Percentiles rank a stretch among this genome's conserved stretches.
These are phyloP conservation scores for Infundibulicybe gibba DNA, from an alignment of 768 basidiomycete species.

Conservation along the genomic window DNA sequence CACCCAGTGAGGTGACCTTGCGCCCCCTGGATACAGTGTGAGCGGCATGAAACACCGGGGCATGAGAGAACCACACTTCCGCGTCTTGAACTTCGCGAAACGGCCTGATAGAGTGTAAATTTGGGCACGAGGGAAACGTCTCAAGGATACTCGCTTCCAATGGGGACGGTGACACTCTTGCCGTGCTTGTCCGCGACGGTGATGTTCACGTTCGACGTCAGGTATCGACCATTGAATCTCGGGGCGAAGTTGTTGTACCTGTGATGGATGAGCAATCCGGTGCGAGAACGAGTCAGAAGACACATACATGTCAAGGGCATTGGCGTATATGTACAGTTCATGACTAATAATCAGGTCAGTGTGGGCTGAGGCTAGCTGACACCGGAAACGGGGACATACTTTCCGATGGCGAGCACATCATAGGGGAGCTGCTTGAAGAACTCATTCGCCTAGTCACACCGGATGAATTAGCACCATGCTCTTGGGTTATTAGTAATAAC, in stretches of 20 bases:
- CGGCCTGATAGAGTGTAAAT: conserved; percentile 32
- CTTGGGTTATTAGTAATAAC: conserved; percentile 6
- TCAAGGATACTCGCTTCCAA: conserved; percentile 25
- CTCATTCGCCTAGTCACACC: conserved; percentile 54
- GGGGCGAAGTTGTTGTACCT: conserved; percentile 68
- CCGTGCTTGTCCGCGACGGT: conserved; percentile 50
- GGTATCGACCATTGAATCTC: conserved; percentile 61
- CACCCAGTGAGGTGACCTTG: conserved; percentile 75
- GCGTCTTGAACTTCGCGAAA: conserved; percentile 70
- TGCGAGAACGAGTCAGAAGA: neutral
- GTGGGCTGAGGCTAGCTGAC: neutral
- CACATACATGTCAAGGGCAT: conserved; percentile 62
- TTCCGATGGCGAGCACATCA: conserved; percentile 83
- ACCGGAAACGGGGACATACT: conserved; percentile 48
- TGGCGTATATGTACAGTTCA: conserved; percentile 73
- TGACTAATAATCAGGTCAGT: conserved; percentile 41
- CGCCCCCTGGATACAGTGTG: conserved; percentile 41
- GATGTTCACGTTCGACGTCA: conserved; percentile 87
- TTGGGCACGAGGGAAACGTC: neutral
- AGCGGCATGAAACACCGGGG: neutral
- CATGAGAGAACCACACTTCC: conserved; percentile 44
- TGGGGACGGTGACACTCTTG: conserved; percentile 28
- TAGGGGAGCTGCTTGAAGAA: conserved; percentile 74
- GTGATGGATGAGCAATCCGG: conserved; percentile 1
- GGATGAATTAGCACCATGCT: no score